Conservation (phyloP, 352 stramenopile genomes). For the Albugo candida region DNA sequence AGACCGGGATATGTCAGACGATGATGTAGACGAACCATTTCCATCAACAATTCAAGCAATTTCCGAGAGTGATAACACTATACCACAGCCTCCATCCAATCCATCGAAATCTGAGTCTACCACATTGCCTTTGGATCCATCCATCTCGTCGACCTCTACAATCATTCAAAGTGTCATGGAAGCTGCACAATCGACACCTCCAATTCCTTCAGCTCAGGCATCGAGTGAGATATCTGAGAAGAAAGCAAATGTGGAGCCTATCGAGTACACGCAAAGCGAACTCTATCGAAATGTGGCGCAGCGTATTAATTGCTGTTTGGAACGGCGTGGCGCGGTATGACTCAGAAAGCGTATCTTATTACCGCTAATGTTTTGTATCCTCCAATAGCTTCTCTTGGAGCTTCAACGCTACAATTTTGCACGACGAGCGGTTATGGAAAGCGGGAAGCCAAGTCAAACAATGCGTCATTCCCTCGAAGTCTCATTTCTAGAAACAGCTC, state of each 20-base stretch:
- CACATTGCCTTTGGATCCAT: slow-evolving; percentile 2
- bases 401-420: slow-evolving; percentile 69
- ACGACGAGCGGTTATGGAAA: slow-evolving; percentile 35
- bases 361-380: neutral
- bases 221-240: no score
- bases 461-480: slow-evolving; percentile 67
- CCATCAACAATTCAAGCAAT: slow-evolving; percentile 2
- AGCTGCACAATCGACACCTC: no score
- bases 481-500: slow-evolving; percentile 76
- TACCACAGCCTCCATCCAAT: neutral
- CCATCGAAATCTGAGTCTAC: neutral
- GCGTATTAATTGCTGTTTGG: slow-evolving; percentile 61
- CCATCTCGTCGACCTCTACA: slow-evolving; percentile 4
- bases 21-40: slow-evolving; percentile 18
- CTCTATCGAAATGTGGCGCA: slow-evolving; percentile 51
- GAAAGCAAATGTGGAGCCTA: no score
- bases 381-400: slow-evolving; percentile 47
- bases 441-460: slow-evolving; percentile 35
- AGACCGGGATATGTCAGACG: slow-evolving; percentile 15
- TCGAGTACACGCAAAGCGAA: neutral
- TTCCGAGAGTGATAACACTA: slow-evolving; percentile 4
- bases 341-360: neutral
- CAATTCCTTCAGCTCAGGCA: no score
- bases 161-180: neutral
- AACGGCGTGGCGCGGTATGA: slow-evolving; percentile 46